Conservation (phyloP, 1,284 basidiomycete genomes). For the Chiua sp. region DNA sequence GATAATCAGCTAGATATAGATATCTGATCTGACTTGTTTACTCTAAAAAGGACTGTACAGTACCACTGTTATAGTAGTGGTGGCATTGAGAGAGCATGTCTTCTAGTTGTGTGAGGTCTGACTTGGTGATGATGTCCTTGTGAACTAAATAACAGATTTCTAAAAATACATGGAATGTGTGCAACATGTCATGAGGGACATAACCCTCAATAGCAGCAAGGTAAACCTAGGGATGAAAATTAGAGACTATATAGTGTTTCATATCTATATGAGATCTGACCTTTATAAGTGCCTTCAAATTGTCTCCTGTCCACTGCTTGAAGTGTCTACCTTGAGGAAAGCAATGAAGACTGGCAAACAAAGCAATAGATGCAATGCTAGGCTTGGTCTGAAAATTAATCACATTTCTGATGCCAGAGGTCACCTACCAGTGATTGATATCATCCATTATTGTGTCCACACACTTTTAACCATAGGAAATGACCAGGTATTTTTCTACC, state of each 20-base stretch:
- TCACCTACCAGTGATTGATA: slow-evolving; percentile 2
- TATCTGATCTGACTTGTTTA: no score
- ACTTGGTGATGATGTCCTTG: background rate
- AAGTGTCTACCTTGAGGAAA: slow-evolving; percentile 24
- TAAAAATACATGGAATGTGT: background rate
- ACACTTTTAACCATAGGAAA: no score
- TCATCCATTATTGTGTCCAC: background rate
- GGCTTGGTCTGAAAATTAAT: no score
- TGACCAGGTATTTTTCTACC: no score
- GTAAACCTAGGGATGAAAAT: slow-evolving; percentile 10
- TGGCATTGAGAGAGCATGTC: no score
- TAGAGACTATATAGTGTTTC: background rate
- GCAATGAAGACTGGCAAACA: background rate
- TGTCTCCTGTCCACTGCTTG: slow-evolving; percentile 27
- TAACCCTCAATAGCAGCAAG: slow-evolving; percentile 17
- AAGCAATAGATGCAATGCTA: slow-evolving; percentile 15
- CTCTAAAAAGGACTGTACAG: no score
- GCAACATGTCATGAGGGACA: slow-evolving; percentile 4
- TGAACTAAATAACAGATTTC: slow-evolving; percentile 1
- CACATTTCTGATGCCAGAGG: slow-evolving; percentile 1
- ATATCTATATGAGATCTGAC: slow-evolving; percentile 3
- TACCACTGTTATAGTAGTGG: no score
- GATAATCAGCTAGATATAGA: no score
- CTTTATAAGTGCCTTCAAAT: slow-evolving; percentile 28
- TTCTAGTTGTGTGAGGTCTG: no score